Evolutionary conservation across 768 basidiomycete species (phyloP).

Genomic region (Rhizopogon vinicolor): DNA sequence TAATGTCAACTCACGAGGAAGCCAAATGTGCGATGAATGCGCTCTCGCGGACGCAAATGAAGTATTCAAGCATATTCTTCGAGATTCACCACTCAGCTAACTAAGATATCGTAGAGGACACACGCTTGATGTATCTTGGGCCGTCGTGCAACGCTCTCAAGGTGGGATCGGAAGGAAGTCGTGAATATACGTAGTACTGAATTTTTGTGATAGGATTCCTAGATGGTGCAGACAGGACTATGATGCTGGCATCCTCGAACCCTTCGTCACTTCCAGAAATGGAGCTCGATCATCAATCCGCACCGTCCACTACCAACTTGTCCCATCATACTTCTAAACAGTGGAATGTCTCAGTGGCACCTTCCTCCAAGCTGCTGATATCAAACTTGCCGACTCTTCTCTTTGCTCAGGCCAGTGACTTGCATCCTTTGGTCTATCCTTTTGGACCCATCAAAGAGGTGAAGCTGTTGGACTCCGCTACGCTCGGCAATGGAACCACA

Average conservation of each 20-base stretch:
- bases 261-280: constrained; percentile 27
- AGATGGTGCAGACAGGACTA: constrained; percentile 74
- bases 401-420: constrained; percentile 62
- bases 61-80: constrained; percentile 37
- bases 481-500: constrained; percentile 36
- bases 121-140: constrained; percentile 79
- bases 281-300: constrained; percentile 19
- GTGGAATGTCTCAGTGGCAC: constrained; percentile 29
- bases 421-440: constrained; percentile 70
- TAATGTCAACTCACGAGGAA: constrained; percentile 72
- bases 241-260: constrained; percentile 49
- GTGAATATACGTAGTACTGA: constrained; percentile 2
- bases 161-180: constrained; percentile 32
- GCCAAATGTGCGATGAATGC: constrained; percentile 64
- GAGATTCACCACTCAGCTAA: not conserved
- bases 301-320: constrained; percentile 19
- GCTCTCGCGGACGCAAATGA: constrained; percentile 64
- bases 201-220: constrained; percentile 54
- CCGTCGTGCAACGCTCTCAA: constrained; percentile 82
- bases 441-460: constrained; percentile 67
- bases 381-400: constrained; percentile 61
- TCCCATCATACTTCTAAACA: constrained; percentile 26
- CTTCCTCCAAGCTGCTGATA: constrained; percentile 54
- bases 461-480: constrained; percentile 36
- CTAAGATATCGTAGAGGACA: constrained; percentile 48